Evolutionary conservation across 768 basidiomycete genomes (phyloP).

Genomic region (Stropharia rugosoannulata): DNA sequence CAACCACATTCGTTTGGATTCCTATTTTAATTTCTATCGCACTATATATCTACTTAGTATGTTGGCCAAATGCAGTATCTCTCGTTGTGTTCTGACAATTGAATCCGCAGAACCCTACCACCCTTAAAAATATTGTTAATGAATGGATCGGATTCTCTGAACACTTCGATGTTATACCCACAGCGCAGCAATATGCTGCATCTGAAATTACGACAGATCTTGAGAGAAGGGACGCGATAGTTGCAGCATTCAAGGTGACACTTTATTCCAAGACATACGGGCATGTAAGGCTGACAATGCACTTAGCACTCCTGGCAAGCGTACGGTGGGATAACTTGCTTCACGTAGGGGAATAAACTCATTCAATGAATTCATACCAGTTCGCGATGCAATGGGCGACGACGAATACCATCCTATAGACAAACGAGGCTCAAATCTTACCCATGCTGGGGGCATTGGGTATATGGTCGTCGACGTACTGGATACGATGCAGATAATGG

Average conservation of each 20-base stretch:
- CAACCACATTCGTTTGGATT: constrained; percentile 17
- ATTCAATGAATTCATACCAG: constrained; percentile 36
- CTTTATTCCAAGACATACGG: neutral
- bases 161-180: constrained; percentile 30
- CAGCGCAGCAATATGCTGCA: constrained; percentile 10
- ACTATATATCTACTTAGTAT: constrained; percentile 19
- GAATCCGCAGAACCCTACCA: constrained; percentile 15
- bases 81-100: neutral
- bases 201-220: constrained; percentile 48
- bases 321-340: constrained; percentile 54
- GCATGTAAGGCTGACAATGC: neutral
- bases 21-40: constrained; percentile 15
- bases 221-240: constrained; percentile 65
- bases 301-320: constrained; percentile 80
- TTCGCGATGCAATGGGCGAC: constrained; percentile 85
- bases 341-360: neutral
- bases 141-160: constrained; percentile 43
- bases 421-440: constrained; percentile 74
- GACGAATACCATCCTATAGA: constrained; percentile 92
- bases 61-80: neutral
- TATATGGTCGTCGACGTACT: constrained; percentile 88
- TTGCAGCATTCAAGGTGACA: constrained; percentile 76
- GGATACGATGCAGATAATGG: constrained; percentile 88
- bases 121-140: constrained; percentile 26
- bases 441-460: constrained; percentile 77